Conservation (phyloP, 805 yeast species). For the Maudiozyma turicensis region DNA sequence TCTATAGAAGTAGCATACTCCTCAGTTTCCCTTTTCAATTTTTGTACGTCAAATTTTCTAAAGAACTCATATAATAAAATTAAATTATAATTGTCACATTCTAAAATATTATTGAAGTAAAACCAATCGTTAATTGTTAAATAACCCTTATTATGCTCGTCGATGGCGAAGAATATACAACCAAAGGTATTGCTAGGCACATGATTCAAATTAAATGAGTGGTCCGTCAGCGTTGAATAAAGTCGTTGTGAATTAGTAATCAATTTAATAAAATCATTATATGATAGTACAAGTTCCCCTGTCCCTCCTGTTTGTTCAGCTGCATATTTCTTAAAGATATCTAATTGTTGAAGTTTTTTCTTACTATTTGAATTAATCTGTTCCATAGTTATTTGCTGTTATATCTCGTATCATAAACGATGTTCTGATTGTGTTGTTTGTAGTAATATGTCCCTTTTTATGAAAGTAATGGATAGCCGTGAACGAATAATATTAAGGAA, state of each 20-base stretch:
- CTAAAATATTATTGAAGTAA: slow-evolving; percentile 49
- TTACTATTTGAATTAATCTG: slow-evolving; percentile 30
- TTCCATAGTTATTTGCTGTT: slow-evolving; percentile 24
- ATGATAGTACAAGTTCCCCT: slow-evolving; percentile 27
- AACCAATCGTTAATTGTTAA: slow-evolving; percentile 64
- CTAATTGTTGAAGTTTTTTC: slow-evolving; percentile 32
- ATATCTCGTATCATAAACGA: too few species aligned
- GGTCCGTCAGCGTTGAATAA: slow-evolving; percentile 28
- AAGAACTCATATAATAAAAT: slow-evolving; percentile 46
- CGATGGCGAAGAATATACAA: slow-evolving; percentile 73
- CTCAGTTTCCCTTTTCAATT: slow-evolving; percentile 7
- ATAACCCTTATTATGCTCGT: slow-evolving; percentile 58
- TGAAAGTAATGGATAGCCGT: too few species aligned
- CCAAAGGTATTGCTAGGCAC: slow-evolving; percentile 53
- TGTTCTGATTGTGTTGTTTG: too few species aligned
- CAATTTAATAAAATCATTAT: slow-evolving; percentile 30
- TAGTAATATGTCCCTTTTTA: too few species aligned
- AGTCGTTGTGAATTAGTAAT: slow-evolving; percentile 27
- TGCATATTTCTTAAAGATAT: slow-evolving; percentile 37
- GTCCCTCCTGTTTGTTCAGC: background rate
- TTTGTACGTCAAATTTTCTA: slow-evolving; percentile 35
- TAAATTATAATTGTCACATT: slow-evolving; percentile 39
- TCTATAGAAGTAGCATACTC: slow-evolving; percentile 9
- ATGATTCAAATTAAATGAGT: slow-evolving; percentile 37
- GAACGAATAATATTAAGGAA: too few species aligned